Percentiles rank a stretch among this genome's conserved stretches.
These are phyloP conservation scores for Pholiota molesta DNA, from an alignment of 768 basidiomycete species.

Conservation along the genomic window DNA sequence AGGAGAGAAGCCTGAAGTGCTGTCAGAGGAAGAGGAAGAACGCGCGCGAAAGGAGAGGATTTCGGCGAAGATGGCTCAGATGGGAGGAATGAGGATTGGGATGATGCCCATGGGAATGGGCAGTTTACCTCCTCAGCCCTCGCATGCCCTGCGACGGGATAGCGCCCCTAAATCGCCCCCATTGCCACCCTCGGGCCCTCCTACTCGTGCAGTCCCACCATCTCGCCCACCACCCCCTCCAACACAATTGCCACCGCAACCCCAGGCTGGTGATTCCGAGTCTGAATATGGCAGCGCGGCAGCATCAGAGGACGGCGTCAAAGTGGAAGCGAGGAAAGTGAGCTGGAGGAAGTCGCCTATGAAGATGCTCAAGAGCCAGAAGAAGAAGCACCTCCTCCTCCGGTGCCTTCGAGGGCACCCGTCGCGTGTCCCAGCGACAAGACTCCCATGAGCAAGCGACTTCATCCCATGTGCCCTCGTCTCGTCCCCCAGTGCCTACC, in stretches of 20 bases:
- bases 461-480: slow-evolving; percentile 35
- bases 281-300: slow-evolving; percentile 47
- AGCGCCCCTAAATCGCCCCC: slow-evolving; percentile 16
- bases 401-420: slow-evolving; percentile 52
- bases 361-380: slow-evolving; percentile 56
- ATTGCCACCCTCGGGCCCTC: slow-evolving; percentile 16
- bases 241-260: slow-evolving; percentile 22
- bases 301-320: slow-evolving; percentile 61
- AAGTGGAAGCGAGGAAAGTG: slow-evolving; percentile 72
- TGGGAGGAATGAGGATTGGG: slow-evolving; percentile 63
- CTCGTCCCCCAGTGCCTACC: slow-evolving; percentile 53
- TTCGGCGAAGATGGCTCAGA: slow-evolving; percentile 52
- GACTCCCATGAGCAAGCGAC: slow-evolving; percentile 22
- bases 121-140: slow-evolving; percentile 32
- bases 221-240: slow-evolving; percentile 31
- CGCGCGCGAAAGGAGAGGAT: slow-evolving; percentile 57
- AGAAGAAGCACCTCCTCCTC: slow-evolving; percentile 54
- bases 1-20: slow-evolving; percentile 28
- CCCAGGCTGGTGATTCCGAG: slow-evolving; percentile 35
- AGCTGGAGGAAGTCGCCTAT: slow-evolving; percentile 66
- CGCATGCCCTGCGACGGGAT: slow-evolving; percentile 28
- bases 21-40: slow-evolving; percentile 66
- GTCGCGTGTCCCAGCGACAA: slow-evolving; percentile 29
- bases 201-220: slow-evolving; percentile 26
- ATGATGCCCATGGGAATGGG: slow-evolving; percentile 50